phyloP scores from a whole-genome alignment of 108 stramenopile genomes.

The Fragilariopsis cylindrus region DNA sequence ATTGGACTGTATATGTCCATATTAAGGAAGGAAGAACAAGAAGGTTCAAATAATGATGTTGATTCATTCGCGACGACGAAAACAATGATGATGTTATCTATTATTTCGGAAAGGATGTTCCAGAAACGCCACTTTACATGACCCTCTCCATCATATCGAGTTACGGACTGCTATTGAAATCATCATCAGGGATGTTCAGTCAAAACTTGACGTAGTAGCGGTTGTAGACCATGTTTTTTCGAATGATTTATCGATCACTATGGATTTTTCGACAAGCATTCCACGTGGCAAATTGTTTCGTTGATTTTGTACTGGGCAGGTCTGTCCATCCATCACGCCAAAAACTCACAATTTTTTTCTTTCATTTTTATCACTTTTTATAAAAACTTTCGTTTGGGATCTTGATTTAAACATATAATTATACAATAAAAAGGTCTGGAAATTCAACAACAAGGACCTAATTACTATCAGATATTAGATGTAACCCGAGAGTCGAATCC shows the following conservation, averaged over 20 bases:
- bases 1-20: no score
- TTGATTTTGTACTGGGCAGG: constrained; percentile 8
- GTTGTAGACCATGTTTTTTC: no score
- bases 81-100: no score
- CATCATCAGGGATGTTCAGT: no score
- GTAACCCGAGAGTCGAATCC: constrained; percentile 85
- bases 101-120: no score
- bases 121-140: no score
- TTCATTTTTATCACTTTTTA: neutral
- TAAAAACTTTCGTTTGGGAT: constrained; percentile 2
- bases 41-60: no score
- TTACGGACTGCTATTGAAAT: no score
- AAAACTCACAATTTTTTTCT: constrained; percentile 1
- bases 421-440: constrained; percentile 61
- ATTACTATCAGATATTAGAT: constrained; percentile 83
- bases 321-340: neutral
- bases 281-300: constrained; percentile 17
- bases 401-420: neutral
- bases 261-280: constrained; percentile 1
- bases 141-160: no score
- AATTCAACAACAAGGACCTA: constrained; percentile 87
- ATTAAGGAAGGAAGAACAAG: no score
- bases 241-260: neutral
- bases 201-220: no score
- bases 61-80: no score